These are phyloP conservation scores for Eimeria maxima DNA, from an alignment of 169 alveolate species.

Conservation along the genomic window DNA sequence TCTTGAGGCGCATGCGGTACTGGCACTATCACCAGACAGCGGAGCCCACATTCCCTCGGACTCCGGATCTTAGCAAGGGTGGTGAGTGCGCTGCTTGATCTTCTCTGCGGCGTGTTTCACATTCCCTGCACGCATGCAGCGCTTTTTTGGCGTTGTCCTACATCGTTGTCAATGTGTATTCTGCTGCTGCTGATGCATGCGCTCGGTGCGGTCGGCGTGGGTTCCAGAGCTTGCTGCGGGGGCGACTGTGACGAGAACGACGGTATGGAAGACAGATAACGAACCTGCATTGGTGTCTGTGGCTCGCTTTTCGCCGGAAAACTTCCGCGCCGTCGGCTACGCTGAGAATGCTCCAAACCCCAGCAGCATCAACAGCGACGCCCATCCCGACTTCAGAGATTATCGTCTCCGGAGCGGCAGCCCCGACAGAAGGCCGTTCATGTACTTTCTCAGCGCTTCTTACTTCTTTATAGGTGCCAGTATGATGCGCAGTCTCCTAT, in stretches of 20 bases:
- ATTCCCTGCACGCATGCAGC: too few relatives aligned
- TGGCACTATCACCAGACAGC: slow-evolving; percentile 93
- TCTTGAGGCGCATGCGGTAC: slow-evolving; percentile 88
- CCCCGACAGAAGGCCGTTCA: slow-evolving; percentile 91
- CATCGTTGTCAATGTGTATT: neutral
- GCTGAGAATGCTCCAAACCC: slow-evolving; percentile 93
- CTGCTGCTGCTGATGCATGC: slow-evolving; percentile 11
- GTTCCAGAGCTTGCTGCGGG: slow-evolving; percentile 92
- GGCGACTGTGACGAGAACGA: slow-evolving; percentile 92
- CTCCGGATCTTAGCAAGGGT: slow-evolving; percentile 90
- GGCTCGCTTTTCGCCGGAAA: slow-evolving; percentile 90
- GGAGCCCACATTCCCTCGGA: slow-evolving; percentile 93
- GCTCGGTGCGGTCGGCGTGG: neutral
- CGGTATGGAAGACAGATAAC: slow-evolving; percentile 92
- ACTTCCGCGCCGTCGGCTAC: slow-evolving; percentile 93
- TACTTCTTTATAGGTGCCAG: slow-evolving; percentile 90
- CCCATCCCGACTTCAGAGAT: slow-evolving; percentile 93
- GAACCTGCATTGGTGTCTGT: slow-evolving; percentile 94
- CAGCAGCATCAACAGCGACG: slow-evolving; percentile 89
- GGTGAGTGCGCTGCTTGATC: slow-evolving; percentile 11
- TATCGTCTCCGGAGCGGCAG: slow-evolving; percentile 90
- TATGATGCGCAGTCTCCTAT: slow-evolving; percentile 88
- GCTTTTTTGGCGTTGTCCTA: too few relatives aligned
- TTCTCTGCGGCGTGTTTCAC: too few relatives aligned
- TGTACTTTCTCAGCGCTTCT: slow-evolving; percentile 90